Base-by-base conservation (phyloP, 768 basidiomycete species). In the Hericium erinaceus region DNA sequence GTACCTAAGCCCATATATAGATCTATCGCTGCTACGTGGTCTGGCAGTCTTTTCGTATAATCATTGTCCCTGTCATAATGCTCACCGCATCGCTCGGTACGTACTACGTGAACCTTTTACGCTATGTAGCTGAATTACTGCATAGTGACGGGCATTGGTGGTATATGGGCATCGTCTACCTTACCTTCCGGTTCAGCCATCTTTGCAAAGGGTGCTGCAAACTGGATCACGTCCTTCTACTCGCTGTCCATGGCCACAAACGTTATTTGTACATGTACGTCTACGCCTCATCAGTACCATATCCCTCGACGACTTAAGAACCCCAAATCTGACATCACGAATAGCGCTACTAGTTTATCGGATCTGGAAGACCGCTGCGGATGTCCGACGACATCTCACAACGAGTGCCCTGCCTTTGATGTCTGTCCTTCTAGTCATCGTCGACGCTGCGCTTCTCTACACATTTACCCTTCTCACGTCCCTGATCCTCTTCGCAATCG, bases 21-120 rank as follows among this genome's bases (percentile, higher is more conserved):
- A 67, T 68, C 40, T 64, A 68, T 51, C 64, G 67, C 11, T 68
- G 67, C 51, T 67, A 64, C 16, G 59, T 65, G 37, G 65, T 68
- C n/a, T 68, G 67, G 68, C 55, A 61, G 28, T 66, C 63, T 0
- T 57, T 57, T 60, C 61, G 56, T 48, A 54, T 67, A n/a, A 57
- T 60, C 26, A 41, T 58, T 13, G n/a, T 68, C 38, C 67, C 67
- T 24, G n/a, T 59, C 13, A 4, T 61, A 3, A 39, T 65, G 58
- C 64, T 63, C 61, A 39, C 52, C 18, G 58, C 55, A 39, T 37
- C 57, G 2, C 46, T 48, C 2, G 20, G 54, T 66, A 53, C 11
- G 64, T 64, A 15, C 48, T 52, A 22, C 12, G 13, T 20, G n/a
- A 16, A 22, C 41, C 56, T 50, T 55, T 4, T 24, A 18, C 18